A percentile compares a stretch with the other conserved stretches of the same genome.
phyloP scores from a whole-genome alignment of 768 basidiomycete genomes.

The Exsudoporus frostii region DNA sequence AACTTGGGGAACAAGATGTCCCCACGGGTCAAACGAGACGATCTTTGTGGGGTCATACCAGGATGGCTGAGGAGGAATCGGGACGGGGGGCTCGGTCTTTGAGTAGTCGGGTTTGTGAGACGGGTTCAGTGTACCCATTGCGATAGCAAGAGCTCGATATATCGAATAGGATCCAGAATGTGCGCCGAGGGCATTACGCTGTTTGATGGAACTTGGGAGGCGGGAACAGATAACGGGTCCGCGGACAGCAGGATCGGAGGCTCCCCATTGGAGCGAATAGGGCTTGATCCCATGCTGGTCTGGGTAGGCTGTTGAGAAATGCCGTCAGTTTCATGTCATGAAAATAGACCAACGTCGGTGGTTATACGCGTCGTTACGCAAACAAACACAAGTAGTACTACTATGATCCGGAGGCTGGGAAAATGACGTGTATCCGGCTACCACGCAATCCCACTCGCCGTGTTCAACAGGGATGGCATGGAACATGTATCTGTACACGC shows the following conservation, averaged over 20 bases:
- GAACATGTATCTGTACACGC: neutral
- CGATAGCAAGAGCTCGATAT: slow-evolving; percentile 90
- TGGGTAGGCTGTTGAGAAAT: slow-evolving; percentile 63
- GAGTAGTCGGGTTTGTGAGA: slow-evolving; percentile 80
- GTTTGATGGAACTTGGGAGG: slow-evolving; percentile 78
- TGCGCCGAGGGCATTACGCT: slow-evolving; percentile 91
- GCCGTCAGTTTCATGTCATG: slow-evolving; percentile 10
- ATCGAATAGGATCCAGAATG: slow-evolving; percentile 94
- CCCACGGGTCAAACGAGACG: slow-evolving; percentile 92
- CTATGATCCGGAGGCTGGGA: slow-evolving; percentile 13
- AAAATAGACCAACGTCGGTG: slow-evolving; percentile 2
- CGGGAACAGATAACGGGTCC: slow-evolving; percentile 91
- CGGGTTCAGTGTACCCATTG: slow-evolving; percentile 78
- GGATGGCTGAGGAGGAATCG: slow-evolving; percentile 68
- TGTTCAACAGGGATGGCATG: neutral
- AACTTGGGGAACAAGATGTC: slow-evolving; percentile 76
- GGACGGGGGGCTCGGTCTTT: slow-evolving; percentile 80
- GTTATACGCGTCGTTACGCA: slow-evolving; percentile 7
- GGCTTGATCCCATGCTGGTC: slow-evolving; percentile 88
- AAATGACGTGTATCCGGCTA: neutral
- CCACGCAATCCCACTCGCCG: neutral
- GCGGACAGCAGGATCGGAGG: slow-evolving; percentile 54
- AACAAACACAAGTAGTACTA: neutral
- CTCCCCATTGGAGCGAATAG: slow-evolving; percentile 79
- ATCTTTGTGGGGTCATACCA: slow-evolving; percentile 82